A percentile compares a stretch with the other conserved stretches of the same genome.
These are phyloP conservation scores for Sclerotinia nivalis DNA, from an alignment of 2,329 filamentous ascomycete genomes.

Conservation along the genomic window DNA sequence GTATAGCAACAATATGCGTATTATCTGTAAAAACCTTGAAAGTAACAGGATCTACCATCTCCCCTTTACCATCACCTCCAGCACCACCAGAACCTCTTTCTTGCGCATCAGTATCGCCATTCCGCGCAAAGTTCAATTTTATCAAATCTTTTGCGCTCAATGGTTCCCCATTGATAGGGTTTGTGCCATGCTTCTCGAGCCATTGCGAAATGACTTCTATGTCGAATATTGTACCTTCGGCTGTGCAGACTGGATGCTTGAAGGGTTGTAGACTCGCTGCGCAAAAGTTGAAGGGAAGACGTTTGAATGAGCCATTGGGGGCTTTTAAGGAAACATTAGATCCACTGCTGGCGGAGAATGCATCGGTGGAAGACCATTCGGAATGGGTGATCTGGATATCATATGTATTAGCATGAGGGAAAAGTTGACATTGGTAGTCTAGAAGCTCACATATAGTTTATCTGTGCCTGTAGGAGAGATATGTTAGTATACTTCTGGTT, in stretches of 20 bases:
- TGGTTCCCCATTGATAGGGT: conserved; percentile 80
- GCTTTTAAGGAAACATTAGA: conserved; percentile 64
- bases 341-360: conserved; percentile 79
- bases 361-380: conserved; percentile 91
- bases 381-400: conserved; percentile 80
- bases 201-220: conserved; percentile 91
- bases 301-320: conserved; percentile 68
- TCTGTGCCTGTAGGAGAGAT: conserved; percentile 48
- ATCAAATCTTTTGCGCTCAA: conserved; percentile 82
- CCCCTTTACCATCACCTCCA: conserved; percentile 63
- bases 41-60: conserved; percentile 93
- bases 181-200: conserved; percentile 91
- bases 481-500: conserved; percentile 14
- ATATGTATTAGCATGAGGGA: conserved; percentile 1
- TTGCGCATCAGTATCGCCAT: conserved; percentile 65
- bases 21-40: conserved; percentile 98
- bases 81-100: conserved; percentile 50
- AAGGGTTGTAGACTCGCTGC: conserved; percentile 94
- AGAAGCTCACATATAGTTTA: conserved; percentile 47
- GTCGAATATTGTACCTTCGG: conserved; percentile 87
- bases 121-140: conserved; percentile 87
- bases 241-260: conserved; percentile 88
- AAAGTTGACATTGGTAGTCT: conserved; percentile 15
- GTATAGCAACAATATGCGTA: conserved; percentile 89
- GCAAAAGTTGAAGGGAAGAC: conserved; percentile 97